Base-by-base conservation (phyloP, 2,329 filamentous ascomycete genomes). In the Trichoderma arundinaceum region DNA sequence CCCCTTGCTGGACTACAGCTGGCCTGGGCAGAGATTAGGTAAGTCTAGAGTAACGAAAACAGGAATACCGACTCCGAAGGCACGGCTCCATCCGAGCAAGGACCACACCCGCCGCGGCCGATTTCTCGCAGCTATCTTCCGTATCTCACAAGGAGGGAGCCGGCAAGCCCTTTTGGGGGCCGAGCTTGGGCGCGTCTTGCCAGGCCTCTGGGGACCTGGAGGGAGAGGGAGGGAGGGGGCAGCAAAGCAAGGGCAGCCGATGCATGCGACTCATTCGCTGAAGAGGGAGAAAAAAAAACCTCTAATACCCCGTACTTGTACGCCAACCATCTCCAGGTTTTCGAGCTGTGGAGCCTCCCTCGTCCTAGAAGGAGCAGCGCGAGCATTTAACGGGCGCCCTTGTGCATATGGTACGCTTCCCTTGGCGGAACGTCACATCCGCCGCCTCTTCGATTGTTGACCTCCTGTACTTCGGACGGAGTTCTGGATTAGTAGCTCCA, bases 1-100 rank as follows among this genome's bases (percentile, higher is more conserved):
- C 48, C 59, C 59, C 59, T 64, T 66, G 65, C 59, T 64, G 41
- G 43, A 38, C 44, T 57, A 64, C 65, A 44, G 53, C 28, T 57
- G 33, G 35, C 35, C 51, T 32, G 53, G 43, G 39, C 41, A 54
- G 28, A 43, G 65, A 64, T 66, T 66, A 66, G 65, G 65, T 66
- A 66, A 66, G 65, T 66, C 65, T 66, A 64, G 51, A 64, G 65
- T 66, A 66, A 66, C 59, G 65, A 52, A 66, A 66, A 66, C 52
- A 53, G 49, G 17, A 15, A 35, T 41, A 19, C 35, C 35, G 17
- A 22, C 59, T 38, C 39, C 57, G 19, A 41, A 35, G 19, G 54
- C 41, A 62, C 64, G 64, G 64, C 64, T 66, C 17, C 58, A 56
- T 66, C 64, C 64, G 58, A 53, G 46, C 49, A 41, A 48, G 48